These are phyloP conservation scores for Mycosarcoma mackinlayi DNA, from an alignment of 1,284 basidiomycete species.

Conservation along the genomic window DNA sequence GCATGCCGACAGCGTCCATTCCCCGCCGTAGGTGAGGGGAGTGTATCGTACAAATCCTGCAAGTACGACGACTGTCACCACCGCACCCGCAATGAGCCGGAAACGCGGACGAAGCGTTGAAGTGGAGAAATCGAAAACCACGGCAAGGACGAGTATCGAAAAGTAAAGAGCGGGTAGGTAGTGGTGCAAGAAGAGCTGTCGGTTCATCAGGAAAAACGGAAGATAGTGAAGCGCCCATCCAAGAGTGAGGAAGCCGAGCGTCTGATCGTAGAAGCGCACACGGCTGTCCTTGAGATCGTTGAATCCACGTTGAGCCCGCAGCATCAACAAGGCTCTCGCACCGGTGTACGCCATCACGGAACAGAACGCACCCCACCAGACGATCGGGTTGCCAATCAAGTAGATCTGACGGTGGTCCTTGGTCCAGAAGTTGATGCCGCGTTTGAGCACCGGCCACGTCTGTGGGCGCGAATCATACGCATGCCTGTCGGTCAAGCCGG, in stretches of 20 bases:
- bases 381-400: slow-evolving; percentile 89
- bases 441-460: slow-evolving; percentile 85
- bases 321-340: slow-evolving; percentile 80
- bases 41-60: slow-evolving; percentile 84
- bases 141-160: slow-evolving; percentile 81
- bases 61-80: slow-evolving; percentile 79
- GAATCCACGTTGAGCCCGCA: slow-evolving; percentile 89
- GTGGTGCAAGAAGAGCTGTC: slow-evolving; percentile 96
- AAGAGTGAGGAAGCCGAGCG: slow-evolving; percentile 90
- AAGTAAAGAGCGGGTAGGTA: slow-evolving; percentile 97
- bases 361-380: slow-evolving; percentile 87
- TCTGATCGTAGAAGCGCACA: slow-evolving; percentile 86
- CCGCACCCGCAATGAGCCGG: slow-evolving; percentile 81
- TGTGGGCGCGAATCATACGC: slow-evolving; percentile 91
- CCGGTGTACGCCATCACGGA: slow-evolving; percentile 78
- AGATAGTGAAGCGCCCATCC: slow-evolving; percentile 95
- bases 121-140: slow-evolving; percentile 86
- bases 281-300: slow-evolving; percentile 89
- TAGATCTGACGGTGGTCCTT: slow-evolving; percentile 95
- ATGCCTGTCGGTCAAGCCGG: slow-evolving; percentile 91
- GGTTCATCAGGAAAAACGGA: slow-evolving; percentile 95
- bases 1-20: slow-evolving; percentile 87
- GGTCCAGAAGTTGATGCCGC: slow-evolving; percentile 97
- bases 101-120: slow-evolving; percentile 80
- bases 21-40: slow-evolving; percentile 83